Evolutionary conservation across 192 early-diverging fungal species (phyloP), one percentile per base, ranked within the genome.

Genomic region (Coemansia sp.): DNA sequence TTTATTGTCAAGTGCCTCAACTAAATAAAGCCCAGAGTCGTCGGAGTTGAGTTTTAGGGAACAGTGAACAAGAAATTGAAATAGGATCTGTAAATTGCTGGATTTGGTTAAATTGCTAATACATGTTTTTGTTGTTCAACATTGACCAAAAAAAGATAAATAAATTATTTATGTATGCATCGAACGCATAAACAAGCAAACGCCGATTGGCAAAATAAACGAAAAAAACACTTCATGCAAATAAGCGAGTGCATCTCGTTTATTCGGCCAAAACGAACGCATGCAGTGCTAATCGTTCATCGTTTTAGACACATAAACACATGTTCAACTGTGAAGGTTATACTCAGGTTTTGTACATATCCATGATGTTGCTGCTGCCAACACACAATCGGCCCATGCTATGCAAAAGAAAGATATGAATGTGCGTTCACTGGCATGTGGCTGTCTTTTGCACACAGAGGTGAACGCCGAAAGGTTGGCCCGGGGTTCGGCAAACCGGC

Each of bases 101-200:
- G 6, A 23, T 49, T 60, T 48, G 59, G 59, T 19, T 48, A 40
- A 42, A 49, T 26, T 49, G 48, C 47, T 31, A 49, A 47, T 52
- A 51, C 9, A 8, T 22, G 23, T 23, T 44, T 44, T 2, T 44
- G 40, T 42, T 11, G 40, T 44, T 34, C 47, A 51, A 51, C 19
- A 0, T 51, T 51, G 15, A 19, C 19, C 8, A 22, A 22, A 51
- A 51, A 51, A 12, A 17, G 19, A 51, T 22, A 51, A 23, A 51
- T 22, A 20, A 51, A 19, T 51, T 51, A 17, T 2, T 22, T 8
- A 22, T 51, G 1, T 20, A 11, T 8, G 15, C 20, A 48, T 51
- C 22, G 3, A 17, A 22, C n/a, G 20, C n/a, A 17, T 15, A 21
- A 51, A 12, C 20, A 4, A 51, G 17, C 15, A 51, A 22, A 25